Conservation (phyloP, 148 eudicot genomes). For the Nepenthes gracilis region DNA sequence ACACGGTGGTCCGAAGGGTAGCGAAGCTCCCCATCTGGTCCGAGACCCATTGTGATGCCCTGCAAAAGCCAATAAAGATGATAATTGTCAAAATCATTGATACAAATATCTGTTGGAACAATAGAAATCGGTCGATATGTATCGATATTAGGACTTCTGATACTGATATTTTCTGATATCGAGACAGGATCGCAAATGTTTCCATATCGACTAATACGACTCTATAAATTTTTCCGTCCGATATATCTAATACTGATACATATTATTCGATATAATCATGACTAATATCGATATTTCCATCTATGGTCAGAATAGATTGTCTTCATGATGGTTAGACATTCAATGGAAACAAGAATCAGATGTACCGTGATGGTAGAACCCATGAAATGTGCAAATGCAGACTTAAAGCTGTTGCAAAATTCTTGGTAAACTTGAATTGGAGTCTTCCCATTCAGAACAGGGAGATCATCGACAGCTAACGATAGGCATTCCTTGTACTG, state of each 20-base stretch:
- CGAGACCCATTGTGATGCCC: slow-evolving; percentile 72
- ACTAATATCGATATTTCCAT: background rate
- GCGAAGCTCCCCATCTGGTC: slow-evolving; percentile 87
- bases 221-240: too few species aligned
- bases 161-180: too few species aligned
- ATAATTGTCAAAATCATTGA: background rate
- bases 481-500: slow-evolving; percentile 58
- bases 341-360: background rate
- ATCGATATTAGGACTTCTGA: too few species aligned
- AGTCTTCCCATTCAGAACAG: slow-evolving; percentile 61
- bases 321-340: background rate
- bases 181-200: too few species aligned
- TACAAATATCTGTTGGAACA: background rate
- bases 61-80: slow-evolving; percentile 15
- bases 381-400: slow-evolving; percentile 40
- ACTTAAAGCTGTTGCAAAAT: slow-evolving; percentile 66
- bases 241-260: too few species aligned
- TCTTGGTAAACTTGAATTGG: slow-evolving; percentile 59
- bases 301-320: background rate
- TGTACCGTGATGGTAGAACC: slow-evolving; percentile 80
- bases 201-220: too few species aligned
- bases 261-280: too few species aligned
- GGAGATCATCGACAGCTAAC: slow-evolving; percentile 56
- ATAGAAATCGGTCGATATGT: too few species aligned
- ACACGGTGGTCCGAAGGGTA: slow-evolving; percentile 49